Evolutionary conservation across 164 flowering plant species (phyloP), one percentile per base, ranked within the genome.

Genomic region (Umbilicus rupestris): DNA sequence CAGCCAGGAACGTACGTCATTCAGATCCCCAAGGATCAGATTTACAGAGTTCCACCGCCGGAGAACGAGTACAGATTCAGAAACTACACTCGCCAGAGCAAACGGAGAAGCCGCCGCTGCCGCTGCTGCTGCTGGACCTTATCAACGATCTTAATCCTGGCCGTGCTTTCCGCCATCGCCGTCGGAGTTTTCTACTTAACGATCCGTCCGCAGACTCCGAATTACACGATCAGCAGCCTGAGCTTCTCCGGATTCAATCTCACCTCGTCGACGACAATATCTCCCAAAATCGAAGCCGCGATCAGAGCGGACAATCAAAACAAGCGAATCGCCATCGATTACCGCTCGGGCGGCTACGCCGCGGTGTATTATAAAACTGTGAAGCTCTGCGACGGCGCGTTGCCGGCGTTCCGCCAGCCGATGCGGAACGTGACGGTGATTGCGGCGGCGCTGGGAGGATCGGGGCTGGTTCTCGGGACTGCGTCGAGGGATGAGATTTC

Each of bases 21-120:
- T 66, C 95, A 85, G 64, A 64, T 94, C 64, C 98, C 98, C 22
- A 91, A 88, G 58, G 98, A 94, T 50, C 92, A 86, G 55, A 74
- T 94, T 71, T 88, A 81, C 87, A 87, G 87, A 14, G 68, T 76
- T 41, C 96, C 98, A 0, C 87, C 96, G 4, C 90, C 92, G 15
- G 90, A 82, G 39, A 89, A 89, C 69, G 84, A 82, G 49, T 64
- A 45, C 63, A 77, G 64, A 26, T 77, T 17, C 76, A n/a, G 78
- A 28, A 55, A 66, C 5, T 68, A 69, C 73, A 24, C 82, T 16
- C 73, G 69, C 58, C 73, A 68, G 11, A 70, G 74, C n/a, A 35
- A 67, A 20, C 75, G 78, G 31, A 73, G 77, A 59, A 69, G 68
- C 76, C 68, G 85, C 72, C 68, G 81, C 68, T 79, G 85, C 75